Base-by-base conservation (phyloP, 371 early-diverging fungal genomes). In the Mucor ambiguus region DNA sequence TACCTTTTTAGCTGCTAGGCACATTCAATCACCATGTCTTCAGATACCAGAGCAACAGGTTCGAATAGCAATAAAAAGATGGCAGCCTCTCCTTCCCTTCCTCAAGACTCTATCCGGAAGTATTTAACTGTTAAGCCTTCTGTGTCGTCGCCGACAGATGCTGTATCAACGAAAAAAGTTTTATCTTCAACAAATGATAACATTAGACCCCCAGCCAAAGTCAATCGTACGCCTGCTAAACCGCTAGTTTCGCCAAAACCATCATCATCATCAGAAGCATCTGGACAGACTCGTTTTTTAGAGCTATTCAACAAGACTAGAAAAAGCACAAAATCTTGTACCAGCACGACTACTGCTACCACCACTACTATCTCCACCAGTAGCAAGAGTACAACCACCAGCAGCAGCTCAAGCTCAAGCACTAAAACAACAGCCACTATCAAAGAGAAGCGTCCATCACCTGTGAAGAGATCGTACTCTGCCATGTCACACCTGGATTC, bases 381-480 rank as follows among this genome's bases (percentile, higher is more conserved):
- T 33, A 16, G 29, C 26, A 56, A n/a, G 10, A 8, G 32, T 7
- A n/a, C 14, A 33, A 33, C 9, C 33, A 33, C 9, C 33, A 55
- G 30, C 20, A 18, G 30, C 14, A 10, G n/a, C 29, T 10, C 7
- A 1, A 56, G 32, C 56, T 8, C 14, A n/a, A 55, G 30, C 14
- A 55, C 37, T 2, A 37, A 37, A 37, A 37, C 37, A 11, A 18
- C 41, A 41, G 41, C 41, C 41, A 41, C 18, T 10, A 41, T 41
- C 41, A 41, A n/a, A 29, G 56, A 56, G 6, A 30, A 30, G n/a
- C 56, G 56, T 9, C 56, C 56, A 16, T 61, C 67, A 22, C 30
- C 18, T 33, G 59, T 76, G n/a, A 70, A 74, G 29, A 70, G 78
- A 48, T 74, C 76, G 11, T 52, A 46, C 44, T 78, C 78, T 9